phyloP scores from a whole-genome alignment of 2,329 filamentous ascomycete genomes.

The Fusarium begoniae region DNA sequence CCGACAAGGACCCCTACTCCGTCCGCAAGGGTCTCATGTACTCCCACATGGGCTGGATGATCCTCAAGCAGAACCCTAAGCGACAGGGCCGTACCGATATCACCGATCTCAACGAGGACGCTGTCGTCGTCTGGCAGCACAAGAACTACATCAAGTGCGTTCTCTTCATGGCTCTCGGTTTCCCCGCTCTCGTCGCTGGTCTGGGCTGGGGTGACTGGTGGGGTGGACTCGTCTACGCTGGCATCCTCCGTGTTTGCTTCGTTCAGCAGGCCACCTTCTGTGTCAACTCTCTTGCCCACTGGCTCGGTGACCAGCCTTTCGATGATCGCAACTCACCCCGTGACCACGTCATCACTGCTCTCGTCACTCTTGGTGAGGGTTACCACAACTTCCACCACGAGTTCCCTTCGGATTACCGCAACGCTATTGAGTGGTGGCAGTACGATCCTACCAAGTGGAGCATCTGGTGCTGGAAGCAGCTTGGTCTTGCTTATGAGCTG shows the following conservation, averaged over 20 bases:
- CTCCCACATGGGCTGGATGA: constrained; percentile 85
- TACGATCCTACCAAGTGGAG: constrained; percentile 93
- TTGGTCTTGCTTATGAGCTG: constrained; percentile 85
- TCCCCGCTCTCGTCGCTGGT: constrained; percentile 80
- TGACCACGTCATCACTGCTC: constrained; percentile 85
- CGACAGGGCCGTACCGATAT: constrained; percentile 88
- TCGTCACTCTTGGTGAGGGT: constrained; percentile 86
- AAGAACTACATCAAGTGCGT: constrained; percentile 85
- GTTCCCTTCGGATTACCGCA: constrained; percentile 92
- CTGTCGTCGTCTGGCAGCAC: constrained; percentile 88
- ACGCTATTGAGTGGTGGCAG: constrained; percentile 89
- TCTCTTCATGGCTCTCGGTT: constrained; percentile 77
- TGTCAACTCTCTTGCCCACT: constrained; percentile 90
- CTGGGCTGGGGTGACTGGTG: constrained; percentile 83
- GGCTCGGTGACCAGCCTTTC: constrained; percentile 91
- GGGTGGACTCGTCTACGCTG: constrained; percentile 85
- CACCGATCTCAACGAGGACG: constrained; percentile 85
- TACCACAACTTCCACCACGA: constrained; percentile 98
- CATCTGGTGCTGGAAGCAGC: constrained; percentile 85
- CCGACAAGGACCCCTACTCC: constrained; percentile 90
- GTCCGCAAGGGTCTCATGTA: constrained; percentile 88
- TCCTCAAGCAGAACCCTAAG: constrained; percentile 94
- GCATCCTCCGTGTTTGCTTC: constrained; percentile 87
- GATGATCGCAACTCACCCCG: constrained; percentile 92
- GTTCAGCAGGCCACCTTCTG: constrained; percentile 94